A percentile compares a stretch with the other conserved stretches of the same genome.
Conservation (phyloP, 805 yeast genomes). For the Saccharomycodes ludwigii region DNA sequence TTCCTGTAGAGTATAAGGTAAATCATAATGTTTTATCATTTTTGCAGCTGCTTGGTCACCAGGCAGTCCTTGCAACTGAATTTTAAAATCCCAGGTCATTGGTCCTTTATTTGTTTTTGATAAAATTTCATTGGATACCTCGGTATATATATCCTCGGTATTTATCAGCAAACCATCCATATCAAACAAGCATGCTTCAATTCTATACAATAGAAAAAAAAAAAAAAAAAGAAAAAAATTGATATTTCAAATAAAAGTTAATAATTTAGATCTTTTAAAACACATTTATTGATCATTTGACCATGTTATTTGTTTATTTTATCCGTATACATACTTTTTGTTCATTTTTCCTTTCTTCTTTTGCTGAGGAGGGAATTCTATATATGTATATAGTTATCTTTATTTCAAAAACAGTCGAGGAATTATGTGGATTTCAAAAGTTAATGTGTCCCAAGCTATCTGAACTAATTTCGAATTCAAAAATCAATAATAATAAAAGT, state of each 20-base stretch:
- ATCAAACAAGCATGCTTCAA: constrained; percentile 35
- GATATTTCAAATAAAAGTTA: no score
- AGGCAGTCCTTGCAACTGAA: constrained; percentile 82
- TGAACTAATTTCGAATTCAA: no score
- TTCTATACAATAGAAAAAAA: constrained; percentile 6
- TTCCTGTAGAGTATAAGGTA: constrained; percentile 60
- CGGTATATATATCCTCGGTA: constrained; percentile 86
- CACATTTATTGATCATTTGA: not conserved
- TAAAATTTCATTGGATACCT: constrained; percentile 55
- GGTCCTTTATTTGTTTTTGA: constrained; percentile 64
- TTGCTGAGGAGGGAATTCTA: no score
- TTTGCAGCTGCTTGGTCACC: constrained; percentile 60
- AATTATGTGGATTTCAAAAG: no score
- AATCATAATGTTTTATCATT: constrained; percentile 53
- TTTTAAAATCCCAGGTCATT: constrained; percentile 81
- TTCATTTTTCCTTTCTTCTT: no score
- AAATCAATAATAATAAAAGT: no score
- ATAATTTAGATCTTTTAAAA: not conserved
- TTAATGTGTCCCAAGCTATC: no score
- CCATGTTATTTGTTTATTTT: not conserved
- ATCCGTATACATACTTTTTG: no score
- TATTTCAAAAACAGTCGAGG: no score
- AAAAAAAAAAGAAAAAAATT: no score
- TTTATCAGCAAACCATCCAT: constrained; percentile 93
- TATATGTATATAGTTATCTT: no score